Evolutionary conservation across 495 filamentous ascomycete genomes (phyloP).

Genomic region (Baudoinia panamericana): DNA sequence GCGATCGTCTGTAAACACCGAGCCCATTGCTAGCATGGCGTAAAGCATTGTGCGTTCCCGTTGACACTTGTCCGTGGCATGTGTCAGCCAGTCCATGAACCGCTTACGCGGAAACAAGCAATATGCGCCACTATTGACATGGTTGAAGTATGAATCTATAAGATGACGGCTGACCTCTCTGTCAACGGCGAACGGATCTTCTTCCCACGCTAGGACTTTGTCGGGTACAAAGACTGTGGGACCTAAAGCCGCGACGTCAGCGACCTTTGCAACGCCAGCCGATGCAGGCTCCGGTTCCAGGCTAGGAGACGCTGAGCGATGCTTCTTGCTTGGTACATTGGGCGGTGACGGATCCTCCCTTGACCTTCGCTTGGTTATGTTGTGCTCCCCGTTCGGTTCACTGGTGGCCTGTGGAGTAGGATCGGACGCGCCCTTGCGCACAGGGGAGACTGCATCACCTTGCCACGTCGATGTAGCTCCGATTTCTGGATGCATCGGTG

Average conservation of each 20-base stretch:
- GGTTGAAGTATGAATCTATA: constrained; percentile 42
- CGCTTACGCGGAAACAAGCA: constrained; percentile 42
- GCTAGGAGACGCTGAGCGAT: constrained; percentile 14
- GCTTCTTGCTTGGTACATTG: constrained; percentile 17
- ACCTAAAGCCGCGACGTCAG: too few relatives aligned
- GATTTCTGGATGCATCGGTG: constrained; percentile 9
- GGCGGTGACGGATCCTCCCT: constrained; percentile 13
- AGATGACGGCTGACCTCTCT: constrained; percentile 35
- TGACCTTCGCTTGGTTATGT: constrained; percentile 10
- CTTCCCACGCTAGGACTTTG: constrained; percentile 29
- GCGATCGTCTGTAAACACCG: constrained; percentile 41
- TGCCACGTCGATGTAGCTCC: constrained; percentile 2
- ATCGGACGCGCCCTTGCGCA: constrained; percentile 11
- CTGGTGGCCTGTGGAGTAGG: background rate
- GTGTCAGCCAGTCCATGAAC: constrained; percentile 42
- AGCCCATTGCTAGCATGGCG: constrained; percentile 46
- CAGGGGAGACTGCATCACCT: background rate
- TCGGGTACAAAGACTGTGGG: too few relatives aligned
- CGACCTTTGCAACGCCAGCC: background rate
- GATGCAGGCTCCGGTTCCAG: background rate
- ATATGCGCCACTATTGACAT: constrained; percentile 41
- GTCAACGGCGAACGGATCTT: constrained; percentile 46
- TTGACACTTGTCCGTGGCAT: constrained; percentile 40
- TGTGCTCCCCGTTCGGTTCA: constrained; percentile 1
- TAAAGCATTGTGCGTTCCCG: constrained; percentile 62